phyloP scores from a whole-genome alignment of 2,329 filamentous ascomycete species.

The Penicillium nordicum region DNA sequence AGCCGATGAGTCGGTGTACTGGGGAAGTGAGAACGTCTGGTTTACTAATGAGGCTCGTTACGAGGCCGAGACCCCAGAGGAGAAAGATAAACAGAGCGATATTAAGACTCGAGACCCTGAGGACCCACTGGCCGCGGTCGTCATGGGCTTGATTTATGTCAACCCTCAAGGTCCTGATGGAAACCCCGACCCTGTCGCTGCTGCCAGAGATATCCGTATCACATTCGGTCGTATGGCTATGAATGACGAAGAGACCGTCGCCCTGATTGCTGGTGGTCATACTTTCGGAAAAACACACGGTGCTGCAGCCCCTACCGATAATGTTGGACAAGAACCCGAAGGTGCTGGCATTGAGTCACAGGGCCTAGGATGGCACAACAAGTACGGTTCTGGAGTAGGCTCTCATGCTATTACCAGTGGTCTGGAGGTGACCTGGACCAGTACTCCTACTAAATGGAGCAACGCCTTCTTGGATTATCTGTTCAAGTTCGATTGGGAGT shows the following conservation, averaged over 20 bases:
- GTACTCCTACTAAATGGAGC: slow-evolving; percentile 72
- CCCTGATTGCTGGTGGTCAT: slow-evolving; percentile 74
- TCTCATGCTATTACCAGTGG: slow-evolving; percentile 70
- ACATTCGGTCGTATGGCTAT: slow-evolving; percentile 79
- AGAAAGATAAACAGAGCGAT: slow-evolving; percentile 41
- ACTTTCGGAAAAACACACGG: slow-evolving; percentile 79
- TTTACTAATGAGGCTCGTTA: slow-evolving; percentile 66
- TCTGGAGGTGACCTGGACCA: slow-evolving; percentile 76
- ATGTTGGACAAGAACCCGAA: slow-evolving; percentile 66
- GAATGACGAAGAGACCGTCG: slow-evolving; percentile 78
- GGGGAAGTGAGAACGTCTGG: slow-evolving; percentile 73
- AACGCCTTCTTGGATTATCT: slow-evolving; percentile 72
- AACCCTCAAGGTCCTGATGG: slow-evolving; percentile 76
- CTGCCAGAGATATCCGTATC: slow-evolving; percentile 68
- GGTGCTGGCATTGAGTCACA: slow-evolving; percentile 62
- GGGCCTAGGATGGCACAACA: slow-evolving; percentile 71
- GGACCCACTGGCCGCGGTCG: slow-evolving; percentile 62
- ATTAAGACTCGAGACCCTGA: slow-evolving; percentile 64
- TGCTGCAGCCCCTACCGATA: slow-evolving; percentile 59
- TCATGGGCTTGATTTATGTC: slow-evolving; percentile 79
- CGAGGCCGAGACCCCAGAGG: slow-evolving; percentile 44
- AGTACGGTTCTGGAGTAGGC: slow-evolving; percentile 63
- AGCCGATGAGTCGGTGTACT: slow-evolving; percentile 72
- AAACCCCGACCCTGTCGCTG: slow-evolving; percentile 64
- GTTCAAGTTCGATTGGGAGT: slow-evolving; percentile 75